These are phyloP conservation scores for Nothopassalora personata DNA, from an alignment of 2,329 filamentous ascomycete species.

Conservation along the genomic window DNA sequence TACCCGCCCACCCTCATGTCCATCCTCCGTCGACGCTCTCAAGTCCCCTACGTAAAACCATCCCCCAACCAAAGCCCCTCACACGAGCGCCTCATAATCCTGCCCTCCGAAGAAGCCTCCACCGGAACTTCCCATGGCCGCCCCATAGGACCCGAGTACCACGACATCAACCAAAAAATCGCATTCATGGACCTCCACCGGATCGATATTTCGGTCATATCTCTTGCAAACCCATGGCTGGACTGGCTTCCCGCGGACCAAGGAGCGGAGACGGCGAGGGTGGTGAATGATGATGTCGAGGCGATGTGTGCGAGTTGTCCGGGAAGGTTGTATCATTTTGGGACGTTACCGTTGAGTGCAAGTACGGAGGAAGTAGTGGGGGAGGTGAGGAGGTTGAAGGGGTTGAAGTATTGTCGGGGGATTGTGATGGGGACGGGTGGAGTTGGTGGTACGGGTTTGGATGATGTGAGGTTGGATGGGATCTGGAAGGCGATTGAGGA, in stretches of 20 bases:
- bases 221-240: constrained; percentile 88
- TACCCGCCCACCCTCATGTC: constrained; percentile 51
- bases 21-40: constrained; percentile 51
- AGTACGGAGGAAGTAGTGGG: constrained; percentile 54
- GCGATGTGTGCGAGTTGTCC: constrained; percentile 61
- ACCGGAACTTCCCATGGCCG: constrained; percentile 57
- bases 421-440: constrained; percentile 84
- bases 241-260: constrained; percentile 66
- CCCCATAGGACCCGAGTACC: constrained; percentile 78
- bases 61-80: constrained; percentile 49
- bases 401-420: constrained; percentile 67
- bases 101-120: constrained; percentile 27
- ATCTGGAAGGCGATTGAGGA: constrained; percentile 66
- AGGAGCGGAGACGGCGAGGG: constrained; percentile 58
- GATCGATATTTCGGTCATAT: constrained; percentile 79
- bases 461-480: constrained; percentile 67
- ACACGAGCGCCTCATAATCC: constrained; percentile 53
- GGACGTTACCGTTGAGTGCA: constrained; percentile 70
- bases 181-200: constrained; percentile 80
- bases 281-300: constrained; percentile 75
- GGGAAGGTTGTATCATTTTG: constrained; percentile 75
- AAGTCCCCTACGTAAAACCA: constrained; percentile 65
- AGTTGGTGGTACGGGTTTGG: constrained; percentile 65
- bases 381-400: constrained; percentile 59
- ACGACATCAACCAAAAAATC: constrained; percentile 71